Percentiles rank a stretch among this genome's conserved stretches.
phyloP scores from a whole-genome alignment of 129 eudicot species.

The Scalesia atractyloides region DNA sequence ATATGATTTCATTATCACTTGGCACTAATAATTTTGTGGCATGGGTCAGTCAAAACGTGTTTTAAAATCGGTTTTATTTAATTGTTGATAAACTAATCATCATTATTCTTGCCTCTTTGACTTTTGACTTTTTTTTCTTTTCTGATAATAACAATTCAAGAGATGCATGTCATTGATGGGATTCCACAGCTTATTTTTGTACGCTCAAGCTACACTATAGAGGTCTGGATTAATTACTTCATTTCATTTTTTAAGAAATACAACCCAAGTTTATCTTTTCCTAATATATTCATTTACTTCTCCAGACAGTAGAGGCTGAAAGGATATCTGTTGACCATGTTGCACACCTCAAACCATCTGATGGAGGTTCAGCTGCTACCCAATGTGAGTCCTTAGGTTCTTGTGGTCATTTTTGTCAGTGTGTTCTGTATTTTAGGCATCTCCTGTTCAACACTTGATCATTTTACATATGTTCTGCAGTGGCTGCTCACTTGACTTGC shows the following conservation, averaged over 20 bases:
- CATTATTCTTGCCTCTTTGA: background rate
- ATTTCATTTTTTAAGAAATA: background rate
- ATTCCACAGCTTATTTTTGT: conserved; percentile 96
- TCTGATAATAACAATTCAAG: conserved; percentile 37
- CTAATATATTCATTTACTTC: conserved; percentile 1
- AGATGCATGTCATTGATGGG: conserved; percentile 92
- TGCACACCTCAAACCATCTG: conserved; percentile 96
- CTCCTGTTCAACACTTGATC: background rate
- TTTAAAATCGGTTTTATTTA: background rate
- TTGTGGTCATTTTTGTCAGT: background rate
- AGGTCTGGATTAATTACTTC: conserved; percentile 46
- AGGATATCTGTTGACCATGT: conserved; percentile 97
- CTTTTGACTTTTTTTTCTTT: background rate
- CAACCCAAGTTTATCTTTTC: background rate
- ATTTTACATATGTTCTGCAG: conserved; percentile 37
- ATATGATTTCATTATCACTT: background rate
- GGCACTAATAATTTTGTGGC: conserved; percentile 3
- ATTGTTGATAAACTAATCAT: background rate
- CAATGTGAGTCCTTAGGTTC: conserved; percentile 55
- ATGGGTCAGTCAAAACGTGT: background rate
- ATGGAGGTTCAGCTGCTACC: conserved; percentile 99
- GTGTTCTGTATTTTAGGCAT: background rate
- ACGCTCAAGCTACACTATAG: conserved; percentile 89
- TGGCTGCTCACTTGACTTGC: conserved; percentile 99
- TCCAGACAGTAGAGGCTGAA: conserved; percentile 97